Evolutionary conservation across 2,329 filamentous ascomycete species (phyloP).

Genomic region (Fusarium sp.): DNA sequence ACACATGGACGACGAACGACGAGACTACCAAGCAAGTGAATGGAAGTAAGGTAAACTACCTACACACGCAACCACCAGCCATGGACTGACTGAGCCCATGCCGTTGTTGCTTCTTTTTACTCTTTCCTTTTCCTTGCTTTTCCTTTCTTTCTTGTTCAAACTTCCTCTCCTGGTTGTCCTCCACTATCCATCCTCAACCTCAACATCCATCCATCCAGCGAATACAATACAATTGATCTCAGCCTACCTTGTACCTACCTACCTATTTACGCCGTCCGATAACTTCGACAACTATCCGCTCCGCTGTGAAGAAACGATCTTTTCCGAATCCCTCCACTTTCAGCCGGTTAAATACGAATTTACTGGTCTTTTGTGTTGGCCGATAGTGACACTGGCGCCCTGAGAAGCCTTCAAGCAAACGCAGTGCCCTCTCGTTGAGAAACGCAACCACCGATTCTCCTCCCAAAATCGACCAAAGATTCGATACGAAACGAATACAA

Average conservation of each 20-base stretch:
- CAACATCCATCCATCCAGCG: conserved; percentile 17
- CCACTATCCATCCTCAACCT: conserved; percentile 18
- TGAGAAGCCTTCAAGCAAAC: conserved; percentile 40
- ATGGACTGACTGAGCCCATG: conserved; percentile 49
- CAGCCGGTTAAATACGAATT: conserved; percentile 29
- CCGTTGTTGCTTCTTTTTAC: conserved; percentile 45
- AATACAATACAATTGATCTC: conserved; percentile 34
- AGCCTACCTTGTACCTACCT: conserved; percentile 3
- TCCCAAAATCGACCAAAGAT: neutral
- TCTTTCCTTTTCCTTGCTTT: conserved; percentile 27
- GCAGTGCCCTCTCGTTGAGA: conserved; percentile 31
- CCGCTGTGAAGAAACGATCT: conserved; percentile 18
- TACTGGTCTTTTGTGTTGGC: conserved; percentile 30
- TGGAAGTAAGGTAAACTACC: conserved; percentile 36
- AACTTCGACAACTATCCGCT: conserved; percentile 15
- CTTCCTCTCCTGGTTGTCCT: conserved; percentile 20
- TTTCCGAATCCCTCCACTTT: conserved; percentile 26
- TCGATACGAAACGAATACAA: conserved; percentile 14
- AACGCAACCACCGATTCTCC: conserved; percentile 23
- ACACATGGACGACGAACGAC: conserved; percentile 41
- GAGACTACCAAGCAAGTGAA: conserved; percentile 42
- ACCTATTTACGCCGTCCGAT: conserved; percentile 12
- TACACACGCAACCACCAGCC: conserved; percentile 51
- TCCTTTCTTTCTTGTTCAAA: conserved; percentile 32
- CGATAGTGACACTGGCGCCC: conserved; percentile 48